A percentile compares a stretch with the other conserved stretches of the same genome.
Conservation (phyloP, 108 stramenopile species). For the Schizochytrium sp. region DNA sequence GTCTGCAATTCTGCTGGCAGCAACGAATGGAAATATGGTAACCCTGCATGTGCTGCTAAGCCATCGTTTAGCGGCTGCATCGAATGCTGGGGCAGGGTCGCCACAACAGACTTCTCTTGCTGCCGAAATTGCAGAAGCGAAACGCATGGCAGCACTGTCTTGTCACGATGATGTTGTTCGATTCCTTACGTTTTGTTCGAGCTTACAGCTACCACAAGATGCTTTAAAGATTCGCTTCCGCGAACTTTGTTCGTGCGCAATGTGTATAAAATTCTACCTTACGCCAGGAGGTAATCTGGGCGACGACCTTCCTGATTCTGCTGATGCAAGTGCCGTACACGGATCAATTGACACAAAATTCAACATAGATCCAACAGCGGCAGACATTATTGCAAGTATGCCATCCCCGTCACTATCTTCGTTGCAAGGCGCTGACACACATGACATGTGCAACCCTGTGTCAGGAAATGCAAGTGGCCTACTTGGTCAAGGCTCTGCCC, state of each 20-base stretch:
- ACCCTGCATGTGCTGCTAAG: background rate
- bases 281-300: background rate
- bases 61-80: background rate
- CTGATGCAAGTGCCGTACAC: no score
- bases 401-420: no score
- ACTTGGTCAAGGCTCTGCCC: no score
- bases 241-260: background rate
- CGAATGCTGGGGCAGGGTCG: background rate
- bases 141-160: background rate
- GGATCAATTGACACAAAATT: no score
- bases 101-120: background rate
- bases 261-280: background rate
- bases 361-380: no score
- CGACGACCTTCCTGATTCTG: no score
- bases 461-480: no score
- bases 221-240: background rate
- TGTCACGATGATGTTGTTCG: constrained; percentile 48
- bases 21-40: constrained; percentile 18
- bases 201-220: constrained; percentile 30
- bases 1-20: constrained; percentile 36
- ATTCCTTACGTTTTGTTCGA: constrained; percentile 17
- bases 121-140: constrained; percentile 8
- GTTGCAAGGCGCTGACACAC: no score
- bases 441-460: no score
- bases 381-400: no score